A percentile compares a stretch with the other conserved stretches of the same genome.
Conservation (phyloP, 2,329 filamentous ascomycete genomes). For the Bimuria novae-zelandiae region DNA sequence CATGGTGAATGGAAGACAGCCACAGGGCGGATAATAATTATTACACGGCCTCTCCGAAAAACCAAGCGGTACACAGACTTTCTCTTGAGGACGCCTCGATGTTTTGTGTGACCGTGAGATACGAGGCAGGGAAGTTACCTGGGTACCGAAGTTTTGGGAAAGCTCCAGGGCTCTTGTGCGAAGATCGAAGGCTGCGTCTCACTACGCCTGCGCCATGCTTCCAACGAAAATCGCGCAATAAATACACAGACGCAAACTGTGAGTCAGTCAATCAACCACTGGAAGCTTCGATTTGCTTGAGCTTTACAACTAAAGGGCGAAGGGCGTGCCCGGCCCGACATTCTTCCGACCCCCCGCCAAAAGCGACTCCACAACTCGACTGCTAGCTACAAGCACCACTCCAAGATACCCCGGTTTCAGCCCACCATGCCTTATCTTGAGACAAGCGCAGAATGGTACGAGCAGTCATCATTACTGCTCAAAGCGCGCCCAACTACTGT, state of each 20-base stretch:
- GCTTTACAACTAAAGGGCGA: not conserved
- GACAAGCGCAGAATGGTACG: conserved; percentile 88
- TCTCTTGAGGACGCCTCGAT: too few relatives aligned
- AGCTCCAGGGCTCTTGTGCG: not conserved
- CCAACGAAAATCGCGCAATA: not conserved
- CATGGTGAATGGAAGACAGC: too few relatives aligned
- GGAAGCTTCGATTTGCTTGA: not conserved
- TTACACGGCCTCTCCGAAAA: too few relatives aligned
- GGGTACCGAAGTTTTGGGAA: too few relatives aligned
- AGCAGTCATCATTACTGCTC: conserved; percentile 82
- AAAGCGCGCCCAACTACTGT: conserved; percentile 85
- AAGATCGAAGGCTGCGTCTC: too few relatives aligned
- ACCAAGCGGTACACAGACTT: too few relatives aligned
- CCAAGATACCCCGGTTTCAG: not conserved
- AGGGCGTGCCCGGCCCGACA: conserved; percentile 1
- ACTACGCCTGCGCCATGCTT: not conserved
- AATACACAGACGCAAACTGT: not conserved
- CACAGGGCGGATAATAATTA: too few relatives aligned
- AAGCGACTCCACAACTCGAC: conserved; percentile 6
- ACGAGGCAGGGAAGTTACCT: too few relatives aligned
- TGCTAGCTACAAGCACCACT: not conserved
- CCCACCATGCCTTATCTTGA: conserved; percentile 74
- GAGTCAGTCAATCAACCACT: not conserved
- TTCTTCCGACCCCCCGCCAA: conserved; percentile 8
- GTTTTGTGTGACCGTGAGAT: too few relatives aligned